Conservation (phyloP, 2,329 filamentous ascomycete species). For the Colletotrichum paranaense region DNA sequence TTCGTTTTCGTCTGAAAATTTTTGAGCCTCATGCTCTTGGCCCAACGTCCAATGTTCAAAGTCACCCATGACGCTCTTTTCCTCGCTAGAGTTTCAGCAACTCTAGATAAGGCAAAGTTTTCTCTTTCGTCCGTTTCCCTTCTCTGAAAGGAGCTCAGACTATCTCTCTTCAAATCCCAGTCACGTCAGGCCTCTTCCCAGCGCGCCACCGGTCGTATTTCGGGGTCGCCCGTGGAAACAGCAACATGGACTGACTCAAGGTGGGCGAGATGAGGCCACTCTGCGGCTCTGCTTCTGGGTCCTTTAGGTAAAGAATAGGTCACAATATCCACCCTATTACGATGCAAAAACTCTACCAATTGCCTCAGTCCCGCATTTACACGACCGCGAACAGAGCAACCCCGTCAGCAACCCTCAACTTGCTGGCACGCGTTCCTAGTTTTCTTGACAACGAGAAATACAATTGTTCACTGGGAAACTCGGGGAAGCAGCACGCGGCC, state of each 20-base stretch:
- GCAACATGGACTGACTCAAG: slow-evolving; percentile 32
- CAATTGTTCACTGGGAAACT: slow-evolving; percentile 4
- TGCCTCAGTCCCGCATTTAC: slow-evolving; percentile 26
- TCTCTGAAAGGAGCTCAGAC: neutral
- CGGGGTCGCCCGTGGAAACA: slow-evolving; percentile 21
- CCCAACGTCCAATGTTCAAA: slow-evolving; percentile 22
- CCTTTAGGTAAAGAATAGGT: slow-evolving; percentile 30
- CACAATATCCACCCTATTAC: slow-evolving; percentile 35
- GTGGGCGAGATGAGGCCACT: slow-evolving; percentile 28
- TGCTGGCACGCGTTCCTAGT: slow-evolving; percentile 13
- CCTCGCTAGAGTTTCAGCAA: neutral
- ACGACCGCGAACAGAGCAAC: neutral
- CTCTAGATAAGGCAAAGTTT: neutral
- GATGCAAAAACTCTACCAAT: slow-evolving; percentile 29
- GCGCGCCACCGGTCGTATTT: slow-evolving; percentile 31
- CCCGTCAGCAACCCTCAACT: neutral
- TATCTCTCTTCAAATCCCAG: neutral
- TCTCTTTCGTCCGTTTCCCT: no score
- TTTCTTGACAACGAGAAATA: slow-evolving; percentile 26
- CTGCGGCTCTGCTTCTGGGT: slow-evolving; percentile 32
- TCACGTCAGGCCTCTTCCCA: slow-evolving; percentile 11
- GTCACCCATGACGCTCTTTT: neutral
- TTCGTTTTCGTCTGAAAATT: neutral
- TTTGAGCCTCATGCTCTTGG: slow-evolving; percentile 33
- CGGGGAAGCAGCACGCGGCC: neutral